Base-by-base conservation (phyloP, 1,284 basidiomycete genomes). In the Mycocalia duriaeana region DNA sequence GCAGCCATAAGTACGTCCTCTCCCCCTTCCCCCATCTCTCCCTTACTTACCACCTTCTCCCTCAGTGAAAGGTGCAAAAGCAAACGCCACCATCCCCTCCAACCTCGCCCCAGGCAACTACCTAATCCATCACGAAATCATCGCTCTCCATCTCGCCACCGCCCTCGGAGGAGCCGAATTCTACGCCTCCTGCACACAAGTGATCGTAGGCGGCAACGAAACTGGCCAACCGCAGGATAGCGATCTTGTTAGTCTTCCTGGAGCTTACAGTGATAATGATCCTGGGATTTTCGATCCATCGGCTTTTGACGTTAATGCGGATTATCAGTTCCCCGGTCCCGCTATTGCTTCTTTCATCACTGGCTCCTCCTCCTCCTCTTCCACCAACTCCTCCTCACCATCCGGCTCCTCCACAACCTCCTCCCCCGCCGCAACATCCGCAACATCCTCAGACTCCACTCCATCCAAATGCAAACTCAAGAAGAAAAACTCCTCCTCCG, bases 81-180 rank as follows among this genome's bases (percentile, higher is more conserved):
- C 14, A 8, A 22, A 73, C 5, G 71, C 72, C 35, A 77, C 70
- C 0, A 65, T 89, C 45, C 85, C 85, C 2, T 47, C 57, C 18
- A 73, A 68, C 47, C 65, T 89, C 47, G 68, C 72, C 1, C 59
- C 81, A 0, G 86, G 86, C 2, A 68, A 78, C 56, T 89, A 89
- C 60, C 70, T 89, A 47, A 62, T 89, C 53, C 81, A 86, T 3
- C 77, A 84, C 59, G 86, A 89, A 64, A 76, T 89, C 59, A 81
- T 89, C 58, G 77, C 81, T 5, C 75, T 88, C n/a, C 85, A 89
- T 52, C 68, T 77, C 34, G 85, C 73, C 14, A 60, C 57, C 41
- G 48, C 58, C 1, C 2, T 42, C 0, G 77, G 78, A 4, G 80
- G 79, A 13, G 85, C 82, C n/a, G 85, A 88, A 64, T 88, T 85